Evolutionary conservation across 1,284 basidiomycete genomes (phyloP), one percentile per base, ranked within the genome.

Genomic region (Agaricales sp.): DNA sequence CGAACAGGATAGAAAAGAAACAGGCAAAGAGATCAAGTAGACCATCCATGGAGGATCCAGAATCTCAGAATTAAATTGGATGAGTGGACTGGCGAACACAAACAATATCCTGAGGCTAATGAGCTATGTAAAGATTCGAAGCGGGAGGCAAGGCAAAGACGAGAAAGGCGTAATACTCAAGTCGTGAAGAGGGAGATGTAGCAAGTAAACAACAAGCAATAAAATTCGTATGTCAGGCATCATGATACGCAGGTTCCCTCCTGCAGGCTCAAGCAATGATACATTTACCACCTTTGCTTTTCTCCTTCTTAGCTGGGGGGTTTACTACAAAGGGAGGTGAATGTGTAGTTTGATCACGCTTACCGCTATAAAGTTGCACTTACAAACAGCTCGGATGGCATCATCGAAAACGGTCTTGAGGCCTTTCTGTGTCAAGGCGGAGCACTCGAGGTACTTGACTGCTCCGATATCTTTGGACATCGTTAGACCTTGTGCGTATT

Each of bases 341-440:
- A 52, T 43, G 52, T 52, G 39, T 55, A 43, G 24, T 50, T 53
- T 51, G 54, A 51, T 49, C 44, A 16, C 37, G 30, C 38, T 16
- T 11, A n/a, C 30, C 8, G n/a, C 11, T 35, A 22, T 13, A 24
- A 43, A 49, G 18, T 16, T 43, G 45, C 52, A 87, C 90, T 80
- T 66, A 94, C 91, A 69, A 60, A 91, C 88, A 53, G 86, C 86
- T 53, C 92, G 82, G 62, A 96, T 96, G 25, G 92, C 92, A 67
- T 97, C 93, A 65, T 97, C 94, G 64, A 97, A 97, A 43, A 97
- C 93, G 44, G 85, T 92, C 80, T 96, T 96, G 60, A 97, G 69
- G 19, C 92, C 94, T 69, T 97, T 95, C 74, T 99, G 96, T 43
- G 96, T 98, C 59, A 99, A 72, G 39, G 96, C 96, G 21, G 92